Evolutionary conservation across 106 monocot species (phyloP).

Genomic region (Dendrobium huoshanense): DNA sequence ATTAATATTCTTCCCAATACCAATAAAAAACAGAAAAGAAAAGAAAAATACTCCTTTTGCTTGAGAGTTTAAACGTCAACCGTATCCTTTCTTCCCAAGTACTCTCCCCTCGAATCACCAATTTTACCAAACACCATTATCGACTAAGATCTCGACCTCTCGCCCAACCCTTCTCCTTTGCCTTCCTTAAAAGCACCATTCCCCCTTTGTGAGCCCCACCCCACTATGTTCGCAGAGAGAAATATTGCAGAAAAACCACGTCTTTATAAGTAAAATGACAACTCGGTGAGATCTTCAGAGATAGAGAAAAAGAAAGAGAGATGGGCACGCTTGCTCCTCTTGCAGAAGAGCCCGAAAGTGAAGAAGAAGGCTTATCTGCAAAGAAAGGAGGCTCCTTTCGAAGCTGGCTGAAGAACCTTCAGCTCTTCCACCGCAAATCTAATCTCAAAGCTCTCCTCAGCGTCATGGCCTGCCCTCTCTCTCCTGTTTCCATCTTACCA

Average conservation of each 20-base stretch:
- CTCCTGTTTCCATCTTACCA: constrained; percentile 47
- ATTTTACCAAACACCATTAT: constrained; percentile 6
- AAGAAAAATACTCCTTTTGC: too few relatives aligned
- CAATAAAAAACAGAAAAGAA: too few relatives aligned
- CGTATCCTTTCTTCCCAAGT: background rate
- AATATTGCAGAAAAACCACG: too few relatives aligned
- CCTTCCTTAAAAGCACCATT: constrained; percentile 58
- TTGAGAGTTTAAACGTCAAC: background rate
- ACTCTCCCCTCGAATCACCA: background rate
- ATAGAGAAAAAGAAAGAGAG: background rate
- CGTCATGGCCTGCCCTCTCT: constrained; percentile 86
- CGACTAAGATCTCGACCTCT: constrained; percentile 3
- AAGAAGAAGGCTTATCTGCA: constrained; percentile 21
- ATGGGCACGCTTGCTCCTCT: constrained; percentile 60
- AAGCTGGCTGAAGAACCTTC: constrained; percentile 37
- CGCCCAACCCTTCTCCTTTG: constrained; percentile 29
- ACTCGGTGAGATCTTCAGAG: background rate
- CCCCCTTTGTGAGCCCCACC: background rate
- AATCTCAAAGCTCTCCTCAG: constrained; percentile 65
- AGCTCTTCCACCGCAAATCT: constrained; percentile 30
- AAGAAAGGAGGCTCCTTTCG: constrained; percentile 25
- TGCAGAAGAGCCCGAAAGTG: constrained; percentile 51
- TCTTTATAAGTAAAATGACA: background rate
- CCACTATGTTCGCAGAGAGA: background rate
- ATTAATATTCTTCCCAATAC: too few relatives aligned